phyloP scores from a whole-genome alignment of 768 basidiomycete genomes.

The Lactarius pseudohatsudake region DNA sequence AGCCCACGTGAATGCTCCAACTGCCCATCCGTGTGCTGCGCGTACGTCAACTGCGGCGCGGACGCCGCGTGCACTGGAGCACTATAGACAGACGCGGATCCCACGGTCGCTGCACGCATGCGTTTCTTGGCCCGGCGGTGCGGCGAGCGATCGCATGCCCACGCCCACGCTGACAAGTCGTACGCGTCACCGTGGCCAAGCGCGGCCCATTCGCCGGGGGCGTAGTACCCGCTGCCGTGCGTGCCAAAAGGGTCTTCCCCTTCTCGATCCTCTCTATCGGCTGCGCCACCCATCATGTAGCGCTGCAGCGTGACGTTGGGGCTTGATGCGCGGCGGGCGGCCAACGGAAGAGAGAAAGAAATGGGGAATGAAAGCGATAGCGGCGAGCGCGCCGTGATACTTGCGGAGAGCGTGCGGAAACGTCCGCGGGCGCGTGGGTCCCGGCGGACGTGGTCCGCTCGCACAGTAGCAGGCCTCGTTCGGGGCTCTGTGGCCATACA shows the following conservation, averaged over 20 bases:
- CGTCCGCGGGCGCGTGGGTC: constrained; percentile 8
- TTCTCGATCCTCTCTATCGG: neutral
- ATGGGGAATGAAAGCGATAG: constrained; percentile 18
- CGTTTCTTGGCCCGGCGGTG: constrained; percentile 3
- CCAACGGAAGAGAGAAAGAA: constrained; percentile 15
- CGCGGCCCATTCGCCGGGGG: constrained; percentile 8
- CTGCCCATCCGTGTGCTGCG: constrained; percentile 1
- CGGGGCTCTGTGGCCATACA: neutral
- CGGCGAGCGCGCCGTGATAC: constrained; percentile 17
- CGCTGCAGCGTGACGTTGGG: constrained; percentile 1
- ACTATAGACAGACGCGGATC: constrained; percentile 7
- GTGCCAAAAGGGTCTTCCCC: constrained; percentile 17
- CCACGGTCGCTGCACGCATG: neutral
- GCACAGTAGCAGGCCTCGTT: neutral
- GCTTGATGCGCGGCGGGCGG: constrained; percentile 10
- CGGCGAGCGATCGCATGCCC: constrained; percentile 16
- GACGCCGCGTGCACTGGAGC: constrained; percentile 15
- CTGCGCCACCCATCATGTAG: neutral
- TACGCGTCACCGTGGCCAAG: constrained; percentile 18
- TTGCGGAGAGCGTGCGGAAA: constrained; percentile 20
- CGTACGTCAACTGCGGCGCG: constrained; percentile 18
- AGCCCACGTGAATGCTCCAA: constrained; percentile 19
- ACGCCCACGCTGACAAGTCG: constrained; percentile 23
- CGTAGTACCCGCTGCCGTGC: constrained; percentile 17
- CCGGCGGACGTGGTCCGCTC: neutral